phyloP scores from a whole-genome alignment of 177 flowering plant genomes.

The Telopea speciosissima region DNA sequence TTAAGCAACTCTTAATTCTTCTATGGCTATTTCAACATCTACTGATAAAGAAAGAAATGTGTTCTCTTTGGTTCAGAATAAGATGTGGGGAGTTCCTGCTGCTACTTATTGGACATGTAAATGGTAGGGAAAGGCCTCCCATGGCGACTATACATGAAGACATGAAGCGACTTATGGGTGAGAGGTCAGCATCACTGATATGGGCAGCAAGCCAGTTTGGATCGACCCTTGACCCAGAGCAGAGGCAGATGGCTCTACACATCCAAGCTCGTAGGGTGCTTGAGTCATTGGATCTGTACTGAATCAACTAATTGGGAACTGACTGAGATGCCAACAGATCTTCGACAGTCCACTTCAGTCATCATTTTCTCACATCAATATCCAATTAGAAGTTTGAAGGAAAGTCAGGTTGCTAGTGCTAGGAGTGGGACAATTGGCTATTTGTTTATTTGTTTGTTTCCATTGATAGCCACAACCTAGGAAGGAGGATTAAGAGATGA shows the following conservation, averaged over 20 bases:
- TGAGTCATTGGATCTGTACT: constrained; percentile 72
- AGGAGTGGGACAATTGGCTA: not conserved
- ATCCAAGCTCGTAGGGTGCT: constrained; percentile 90
- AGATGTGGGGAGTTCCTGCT: constrained; percentile 92
- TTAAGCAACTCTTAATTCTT: not conserved
- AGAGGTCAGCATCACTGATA: constrained; percentile 87
- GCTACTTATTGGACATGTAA: constrained; percentile 85
- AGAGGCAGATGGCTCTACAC: constrained; percentile 73
- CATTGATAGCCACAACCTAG: not conserved
- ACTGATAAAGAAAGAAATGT: not conserved
- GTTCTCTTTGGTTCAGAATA: constrained; percentile 37
- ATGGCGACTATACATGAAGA: constrained; percentile 74
- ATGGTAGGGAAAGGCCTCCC: constrained; percentile 58
- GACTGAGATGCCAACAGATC: not conserved
- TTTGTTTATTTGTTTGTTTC: not conserved
- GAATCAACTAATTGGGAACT: constrained; percentile 7
- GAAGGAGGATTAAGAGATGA: not conserved
- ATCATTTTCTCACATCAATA: not conserved
- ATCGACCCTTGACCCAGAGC: constrained; percentile 87
- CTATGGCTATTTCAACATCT: not conserved
- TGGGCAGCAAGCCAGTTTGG: constrained; percentile 99
- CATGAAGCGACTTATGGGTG: constrained; percentile 71
- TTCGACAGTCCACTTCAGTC: not conserved
- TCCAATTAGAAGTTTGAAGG: not conserved
- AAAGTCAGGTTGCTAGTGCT: not conserved